Conservation (phyloP, 2,329 filamentous ascomycete genomes). For the Zopfia rhizophila region DNA sequence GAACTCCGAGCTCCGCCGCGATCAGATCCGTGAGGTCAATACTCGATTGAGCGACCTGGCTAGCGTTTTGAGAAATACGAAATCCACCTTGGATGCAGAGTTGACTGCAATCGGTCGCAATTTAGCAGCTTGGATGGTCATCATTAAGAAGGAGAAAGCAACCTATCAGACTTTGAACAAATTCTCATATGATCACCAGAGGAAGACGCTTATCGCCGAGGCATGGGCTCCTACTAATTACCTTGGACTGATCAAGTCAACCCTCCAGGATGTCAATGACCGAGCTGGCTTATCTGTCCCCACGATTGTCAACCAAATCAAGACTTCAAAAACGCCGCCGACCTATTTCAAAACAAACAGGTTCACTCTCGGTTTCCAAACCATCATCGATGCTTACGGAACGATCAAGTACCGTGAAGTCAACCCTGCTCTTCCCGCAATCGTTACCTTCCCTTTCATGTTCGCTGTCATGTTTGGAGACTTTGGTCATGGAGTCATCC, state of each 20-base stretch:
- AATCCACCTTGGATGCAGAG: slow-evolving; percentile 91
- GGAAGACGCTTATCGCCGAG: slow-evolving; percentile 96
- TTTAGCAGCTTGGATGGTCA: slow-evolving; percentile 95
- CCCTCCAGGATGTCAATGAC: slow-evolving; percentile 95
- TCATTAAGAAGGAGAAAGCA: slow-evolving; percentile 98
- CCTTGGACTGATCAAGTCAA: slow-evolving; percentile 87
- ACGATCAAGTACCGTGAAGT: slow-evolving; percentile 97
- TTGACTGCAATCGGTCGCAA: slow-evolving; percentile 92
- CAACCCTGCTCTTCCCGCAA: slow-evolving; percentile 93
- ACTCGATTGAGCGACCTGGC: slow-evolving; percentile 88
- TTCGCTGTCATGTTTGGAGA: slow-evolving; percentile 99
- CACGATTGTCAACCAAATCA: slow-evolving; percentile 98
- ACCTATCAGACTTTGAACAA: slow-evolving; percentile 95
- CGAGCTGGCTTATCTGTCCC: slow-evolving; percentile 95
- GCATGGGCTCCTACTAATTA: slow-evolving; percentile 97
- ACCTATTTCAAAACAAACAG: slow-evolving; percentile 99
- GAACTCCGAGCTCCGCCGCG: slow-evolving; percentile 92
- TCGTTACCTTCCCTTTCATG: slow-evolving; percentile 98
- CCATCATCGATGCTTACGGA: slow-evolving; percentile 98
- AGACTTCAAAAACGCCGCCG: slow-evolving; percentile 95
- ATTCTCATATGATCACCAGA: slow-evolving; percentile 95
- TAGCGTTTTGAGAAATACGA: slow-evolving; percentile 93
- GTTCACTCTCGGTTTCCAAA: slow-evolving; percentile 98
- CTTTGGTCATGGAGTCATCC: slow-evolving; percentile 90
- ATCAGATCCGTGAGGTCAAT: slow-evolving; percentile 98